A percentile compares a stretch with the other conserved stretches of the same genome.
Conservation (phyloP, 2,329 filamentous ascomycete species). For the Dactylellina cionopaga region DNA sequence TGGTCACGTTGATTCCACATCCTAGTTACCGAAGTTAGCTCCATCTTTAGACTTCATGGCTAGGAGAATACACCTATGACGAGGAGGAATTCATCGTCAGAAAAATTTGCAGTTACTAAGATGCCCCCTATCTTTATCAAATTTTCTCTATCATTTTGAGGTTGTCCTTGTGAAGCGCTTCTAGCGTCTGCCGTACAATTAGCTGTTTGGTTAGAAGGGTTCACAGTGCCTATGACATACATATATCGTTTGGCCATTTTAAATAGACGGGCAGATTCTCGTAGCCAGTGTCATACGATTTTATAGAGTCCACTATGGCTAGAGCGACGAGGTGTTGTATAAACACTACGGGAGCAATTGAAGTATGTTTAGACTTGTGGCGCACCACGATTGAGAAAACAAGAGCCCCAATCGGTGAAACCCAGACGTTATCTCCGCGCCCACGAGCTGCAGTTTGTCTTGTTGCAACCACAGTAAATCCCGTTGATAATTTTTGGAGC, state of each 20-base stretch:
- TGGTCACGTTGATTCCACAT: constrained; percentile 81
- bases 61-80: constrained; percentile 67
- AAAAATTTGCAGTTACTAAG: constrained; percentile 87
- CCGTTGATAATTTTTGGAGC: constrained; percentile 78
- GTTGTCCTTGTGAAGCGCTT: background rate
- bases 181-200: background rate
- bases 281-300: constrained; percentile 80
- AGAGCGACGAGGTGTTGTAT: constrained; percentile 92
- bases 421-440: constrained; percentile 91
- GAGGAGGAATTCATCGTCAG: constrained; percentile 83
- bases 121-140: constrained; percentile 95
- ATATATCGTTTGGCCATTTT: constrained; percentile 98
- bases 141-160: constrained; percentile 59
- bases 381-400: constrained; percentile 90
- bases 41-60: background rate
- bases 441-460: constrained; percentile 88
- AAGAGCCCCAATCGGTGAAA: constrained; percentile 84
- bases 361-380: constrained; percentile 77
- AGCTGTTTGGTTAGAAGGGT: too few relatives aligned
- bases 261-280: constrained; percentile 79
- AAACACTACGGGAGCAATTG: constrained; percentile 85
- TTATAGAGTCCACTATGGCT: constrained; percentile 84
- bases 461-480: constrained; percentile 88
- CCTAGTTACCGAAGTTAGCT: constrained; percentile 56
- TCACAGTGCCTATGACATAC: constrained; percentile 66